phyloP scores from a whole-genome alignment of 1,284 basidiomycete genomes.

The Ceratorhiza oryzae-sativae region DNA sequence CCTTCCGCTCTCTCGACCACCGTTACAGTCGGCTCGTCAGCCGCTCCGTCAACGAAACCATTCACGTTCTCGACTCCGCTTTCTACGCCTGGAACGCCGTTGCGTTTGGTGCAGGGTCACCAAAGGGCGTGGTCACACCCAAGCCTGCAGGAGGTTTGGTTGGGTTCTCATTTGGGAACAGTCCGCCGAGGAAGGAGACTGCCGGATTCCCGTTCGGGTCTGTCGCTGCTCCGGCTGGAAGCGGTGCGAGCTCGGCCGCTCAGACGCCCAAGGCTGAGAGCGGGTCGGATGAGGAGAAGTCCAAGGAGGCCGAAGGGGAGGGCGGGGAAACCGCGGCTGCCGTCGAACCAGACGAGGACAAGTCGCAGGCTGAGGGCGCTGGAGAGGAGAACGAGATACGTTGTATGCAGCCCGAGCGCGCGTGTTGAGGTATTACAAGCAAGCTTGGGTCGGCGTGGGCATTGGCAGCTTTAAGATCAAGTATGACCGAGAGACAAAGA shows the following conservation, averaged over 20 bases:
- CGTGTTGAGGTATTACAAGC: constrained; percentile 38
- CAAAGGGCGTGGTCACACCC: constrained; percentile 19
- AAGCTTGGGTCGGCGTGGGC: constrained; percentile 41
- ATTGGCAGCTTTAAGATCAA: constrained; percentile 43
- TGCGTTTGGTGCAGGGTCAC: constrained; percentile 37
- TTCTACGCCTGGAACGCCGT: constrained; percentile 33
- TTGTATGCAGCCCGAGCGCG: constrained; percentile 28
- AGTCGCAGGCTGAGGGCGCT: constrained; percentile 35
- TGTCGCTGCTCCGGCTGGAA: background rate
- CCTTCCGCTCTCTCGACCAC: constrained; percentile 20
- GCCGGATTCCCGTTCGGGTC: constrained; percentile 27
- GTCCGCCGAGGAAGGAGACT: constrained; percentile 21
- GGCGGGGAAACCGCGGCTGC: background rate
- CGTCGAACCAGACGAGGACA: constrained; percentile 18
- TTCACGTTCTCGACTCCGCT: constrained; percentile 27
- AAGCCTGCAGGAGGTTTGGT: constrained; percentile 21
- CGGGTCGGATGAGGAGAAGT: constrained; percentile 25
- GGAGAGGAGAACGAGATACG: constrained; percentile 43
- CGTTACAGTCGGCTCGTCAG: constrained; percentile 2
- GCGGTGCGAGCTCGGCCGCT: constrained; percentile 12
- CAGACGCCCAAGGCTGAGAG: constrained; percentile 18
- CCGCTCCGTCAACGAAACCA: constrained; percentile 2
- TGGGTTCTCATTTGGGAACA: constrained; percentile 36
- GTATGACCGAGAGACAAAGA: constrained; percentile 41
- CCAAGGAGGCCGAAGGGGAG: background rate